Base-by-base conservation (phyloP, 495 filamentous ascomycete species). In the Aspergillus conjunctus region DNA sequence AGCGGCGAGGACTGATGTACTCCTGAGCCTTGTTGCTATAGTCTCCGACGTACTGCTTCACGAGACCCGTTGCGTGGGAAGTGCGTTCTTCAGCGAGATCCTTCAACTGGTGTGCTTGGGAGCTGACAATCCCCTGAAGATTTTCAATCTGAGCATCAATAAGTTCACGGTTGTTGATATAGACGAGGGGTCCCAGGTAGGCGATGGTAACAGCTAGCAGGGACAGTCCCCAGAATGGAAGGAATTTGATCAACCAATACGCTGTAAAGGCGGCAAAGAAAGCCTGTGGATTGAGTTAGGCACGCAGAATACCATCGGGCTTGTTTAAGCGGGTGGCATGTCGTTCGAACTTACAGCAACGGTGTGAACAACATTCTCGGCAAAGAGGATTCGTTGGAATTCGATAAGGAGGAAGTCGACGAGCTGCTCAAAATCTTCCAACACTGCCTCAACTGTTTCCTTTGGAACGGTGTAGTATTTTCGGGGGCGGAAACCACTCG, bases 391-490 rank as follows among this genome's bases (percentile, higher is more conserved):
- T 60, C 95, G 87, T 83, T 99, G 94, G 72, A 91, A 87, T 78
- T 99, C 94, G 63, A 99, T 92, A 64, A 97, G 82, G 77, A 97
- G 92, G 79, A 99, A 99, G 83, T 99, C 97, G 76, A 93, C 77
- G 51, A 99, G 81, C 75, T 97, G 92, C 71, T 93, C 89, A 32
- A 93, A 71, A 69, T 98, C 94, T 62, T 91, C 92, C 54, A 92
- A 80, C 15, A 91, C 68, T 55, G 81, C 77, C 66, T 98, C 91
- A 14, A 96, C 78, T 9, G 90, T 91, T 64, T 94, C 91, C 66
- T 89, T 85, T 10, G 92, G 87, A 41, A 99, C 80, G 26, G 91
- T 96, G 76, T 93, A 96, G 81, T 99, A 99, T 71, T 89, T 86
- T 72, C 85, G 87, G 18, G 94, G 94, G 45, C 95, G 89, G 73